These are phyloP conservation scores for Alternaria sp. DNA, from an alignment of 2,329 filamentous ascomycete genomes.

Conservation along the genomic window DNA sequence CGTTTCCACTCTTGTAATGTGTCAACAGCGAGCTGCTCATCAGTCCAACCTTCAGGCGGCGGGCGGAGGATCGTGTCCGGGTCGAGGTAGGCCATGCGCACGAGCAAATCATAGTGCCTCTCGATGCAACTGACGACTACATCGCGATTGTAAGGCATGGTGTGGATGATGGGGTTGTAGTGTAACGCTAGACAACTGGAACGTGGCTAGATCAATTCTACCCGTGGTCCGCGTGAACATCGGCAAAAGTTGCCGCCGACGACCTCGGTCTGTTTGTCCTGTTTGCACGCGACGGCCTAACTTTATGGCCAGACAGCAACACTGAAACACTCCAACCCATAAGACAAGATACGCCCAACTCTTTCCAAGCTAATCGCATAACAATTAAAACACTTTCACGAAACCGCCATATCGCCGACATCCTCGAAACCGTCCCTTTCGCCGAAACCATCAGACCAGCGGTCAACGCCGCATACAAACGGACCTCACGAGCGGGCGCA, in stretches of 20 bases:
- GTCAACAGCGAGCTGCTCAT: constrained; percentile 12
- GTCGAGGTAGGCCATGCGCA: constrained; percentile 10
- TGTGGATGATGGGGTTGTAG: background rate
- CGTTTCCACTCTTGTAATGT: constrained; percentile 6
- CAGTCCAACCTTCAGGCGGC: constrained; percentile 12
- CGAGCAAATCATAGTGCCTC: constrained; percentile 7
- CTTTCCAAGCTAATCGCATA: background rate
- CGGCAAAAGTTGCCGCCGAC: constrained; percentile 17
- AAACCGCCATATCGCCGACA: background rate
- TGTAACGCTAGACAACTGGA: background rate
- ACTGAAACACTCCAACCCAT: constrained; percentile 7
- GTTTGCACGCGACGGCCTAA: constrained; percentile 32
- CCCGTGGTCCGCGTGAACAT: background rate
- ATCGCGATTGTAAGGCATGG: constrained; percentile 9
- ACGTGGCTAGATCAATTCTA: background rate
- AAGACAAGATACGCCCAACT: background rate
- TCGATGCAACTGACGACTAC: constrained; percentile 9
- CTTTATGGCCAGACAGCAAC: constrained; percentile 34
- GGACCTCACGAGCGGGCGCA: constrained; percentile 15
- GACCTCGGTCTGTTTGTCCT: constrained; percentile 23
- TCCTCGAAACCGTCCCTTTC: background rate
- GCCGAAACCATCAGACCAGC: constrained; percentile 1
- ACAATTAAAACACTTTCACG: background rate
- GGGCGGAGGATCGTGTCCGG: constrained; percentile 1
- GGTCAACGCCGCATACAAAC: constrained; percentile 21